Percentiles rank a stretch among this genome's conserved stretches.
Evolutionary conservation across 345 rosid genomes (phyloP).

Genomic region (Hirschfeldia incana): DNA sequence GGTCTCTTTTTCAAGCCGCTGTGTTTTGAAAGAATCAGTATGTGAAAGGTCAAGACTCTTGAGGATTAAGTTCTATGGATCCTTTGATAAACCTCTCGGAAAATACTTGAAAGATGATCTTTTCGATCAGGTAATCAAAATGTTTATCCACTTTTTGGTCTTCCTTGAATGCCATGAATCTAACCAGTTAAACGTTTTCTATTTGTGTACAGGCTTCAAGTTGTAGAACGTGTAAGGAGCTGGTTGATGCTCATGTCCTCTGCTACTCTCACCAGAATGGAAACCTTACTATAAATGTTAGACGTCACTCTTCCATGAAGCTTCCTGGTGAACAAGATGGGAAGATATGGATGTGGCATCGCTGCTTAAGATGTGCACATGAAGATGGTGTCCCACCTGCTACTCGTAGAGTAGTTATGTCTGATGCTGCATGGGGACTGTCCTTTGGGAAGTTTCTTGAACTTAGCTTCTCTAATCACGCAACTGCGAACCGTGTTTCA

Average conservation of each 20-base stretch:
- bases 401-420: slow-evolving; percentile 93
- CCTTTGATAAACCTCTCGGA: slow-evolving; percentile 96
- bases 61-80: slow-evolving; percentile 93
- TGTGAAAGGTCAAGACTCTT: slow-evolving; percentile 90
- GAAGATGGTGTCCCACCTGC: slow-evolving; percentile 94
- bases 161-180: no score
- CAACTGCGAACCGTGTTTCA: slow-evolving; percentile 97
- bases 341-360: slow-evolving; percentile 99
- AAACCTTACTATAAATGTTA: slow-evolving; percentile 89
- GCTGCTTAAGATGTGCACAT: slow-evolving; percentile 86
- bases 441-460: slow-evolving; percentile 98
- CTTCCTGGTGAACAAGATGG: slow-evolving; percentile 93
- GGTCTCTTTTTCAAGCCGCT: slow-evolving; percentile 89
- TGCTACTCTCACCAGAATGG: slow-evolving; percentile 98
- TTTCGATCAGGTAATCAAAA: slow-evolving; percentile 49
- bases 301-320: slow-evolving; percentile 60
- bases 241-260: slow-evolving; percentile 82
- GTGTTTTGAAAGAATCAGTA: slow-evolving; percentile 75
- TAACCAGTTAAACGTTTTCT: no score
- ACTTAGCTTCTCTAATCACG: slow-evolving; percentile 94
- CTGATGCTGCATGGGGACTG: slow-evolving; percentile 99
- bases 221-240: slow-evolving; percentile 76
- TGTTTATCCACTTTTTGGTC: no score
- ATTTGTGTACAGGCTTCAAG: slow-evolving; percentile 38
- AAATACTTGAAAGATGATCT: slow-evolving; percentile 79